Conservation (phyloP, 768 basidiomycete species). For the Russula ochroleuca region DNA sequence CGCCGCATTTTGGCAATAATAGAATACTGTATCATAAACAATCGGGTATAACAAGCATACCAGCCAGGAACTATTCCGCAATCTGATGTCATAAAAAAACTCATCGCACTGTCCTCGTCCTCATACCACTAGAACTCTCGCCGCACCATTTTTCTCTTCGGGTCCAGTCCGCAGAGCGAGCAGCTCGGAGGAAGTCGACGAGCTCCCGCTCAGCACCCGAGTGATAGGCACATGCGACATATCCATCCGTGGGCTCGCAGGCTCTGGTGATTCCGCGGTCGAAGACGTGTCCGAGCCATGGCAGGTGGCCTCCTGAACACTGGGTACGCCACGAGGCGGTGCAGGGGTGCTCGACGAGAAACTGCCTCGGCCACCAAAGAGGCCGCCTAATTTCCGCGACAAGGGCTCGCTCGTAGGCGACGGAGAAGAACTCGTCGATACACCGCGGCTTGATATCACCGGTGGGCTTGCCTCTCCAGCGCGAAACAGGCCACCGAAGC, state of each 20-base stretch:
- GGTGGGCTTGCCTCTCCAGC: slow-evolving; percentile 18
- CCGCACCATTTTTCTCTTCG: neutral
- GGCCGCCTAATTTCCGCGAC: slow-evolving; percentile 59
- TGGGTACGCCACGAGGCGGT: slow-evolving; percentile 33
- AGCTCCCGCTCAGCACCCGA: slow-evolving; percentile 11
- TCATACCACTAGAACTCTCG: slow-evolving; percentile 13
- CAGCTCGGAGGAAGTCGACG: slow-evolving; percentile 17
- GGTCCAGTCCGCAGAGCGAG: neutral
- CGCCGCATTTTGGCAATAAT: neutral
- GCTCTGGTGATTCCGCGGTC: slow-evolving; percentile 44
- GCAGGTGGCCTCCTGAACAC: slow-evolving; percentile 40
- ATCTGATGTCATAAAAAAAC: neutral
- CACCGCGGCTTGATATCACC: slow-evolving; percentile 16
- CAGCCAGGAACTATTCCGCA: neutral
- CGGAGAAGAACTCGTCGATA: slow-evolving; percentile 11
- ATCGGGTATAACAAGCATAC: neutral
- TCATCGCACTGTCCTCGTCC: neutral
- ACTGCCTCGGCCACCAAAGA: slow-evolving; percentile 58
- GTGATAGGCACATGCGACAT: slow-evolving; percentile 13
- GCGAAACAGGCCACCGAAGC: slow-evolving; percentile 26
- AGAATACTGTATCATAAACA: neutral
- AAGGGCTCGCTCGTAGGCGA: slow-evolving; percentile 16
- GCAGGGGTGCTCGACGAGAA: slow-evolving; percentile 44
- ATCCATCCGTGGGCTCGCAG: slow-evolving; percentile 46
- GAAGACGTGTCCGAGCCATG: slow-evolving; percentile 59